Base-by-base conservation (phyloP, 345 rosid genomes). In the Geranium brycei region DNA sequence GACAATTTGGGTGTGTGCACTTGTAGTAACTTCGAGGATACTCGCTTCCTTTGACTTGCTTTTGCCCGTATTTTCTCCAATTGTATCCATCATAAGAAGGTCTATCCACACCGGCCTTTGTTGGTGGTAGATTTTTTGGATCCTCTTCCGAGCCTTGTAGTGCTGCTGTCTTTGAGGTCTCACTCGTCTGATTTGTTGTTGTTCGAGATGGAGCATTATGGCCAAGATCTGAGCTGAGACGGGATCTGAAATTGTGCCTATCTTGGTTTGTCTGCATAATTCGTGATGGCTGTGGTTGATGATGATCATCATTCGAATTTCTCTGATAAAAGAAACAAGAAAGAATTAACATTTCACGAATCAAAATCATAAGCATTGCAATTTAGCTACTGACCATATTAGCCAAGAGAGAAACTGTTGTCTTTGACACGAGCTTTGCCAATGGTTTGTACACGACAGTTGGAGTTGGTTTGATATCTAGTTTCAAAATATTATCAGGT, bases 61-160 rank as follows among this genome's bases (percentile, higher is more conserved):
- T 95, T 63, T 91, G 99, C 61, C 99, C 99, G 38, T 95, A 95
- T 66, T 95, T 95, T 73, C 96, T 85, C 99, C 99, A 95, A 40
- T 95, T 95, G 72, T 95, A 95, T 51, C 99, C 99, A 41, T 95
- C 97, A 68, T 79, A 79, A 0, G 91, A 88, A 64, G 96, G 87
- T 53, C 90, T 75, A 32, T 88, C 87, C 58, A 6, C 66, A 11
- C 63, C 72, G 17, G 74, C 75, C 11, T 47, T 47, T 23, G 61
- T 38, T 0, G 72, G 62, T 4, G 75, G 66, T 61, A 67, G 28
- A 28, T 63, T 19, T 72, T 76, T 85, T 1, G 69, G 58, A 55
- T 83, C 86, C 70, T 81, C 86, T 62, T 84, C 51, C 69, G 17
- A 23, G 28, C 28, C 28, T 23, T 23, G 59, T 41, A 59, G 28